Percentiles rank a stretch among this genome's conserved stretches.
Evolutionary conservation across 768 basidiomycete genomes (phyloP).

Genomic region (Lactarius psammicola): DNA sequence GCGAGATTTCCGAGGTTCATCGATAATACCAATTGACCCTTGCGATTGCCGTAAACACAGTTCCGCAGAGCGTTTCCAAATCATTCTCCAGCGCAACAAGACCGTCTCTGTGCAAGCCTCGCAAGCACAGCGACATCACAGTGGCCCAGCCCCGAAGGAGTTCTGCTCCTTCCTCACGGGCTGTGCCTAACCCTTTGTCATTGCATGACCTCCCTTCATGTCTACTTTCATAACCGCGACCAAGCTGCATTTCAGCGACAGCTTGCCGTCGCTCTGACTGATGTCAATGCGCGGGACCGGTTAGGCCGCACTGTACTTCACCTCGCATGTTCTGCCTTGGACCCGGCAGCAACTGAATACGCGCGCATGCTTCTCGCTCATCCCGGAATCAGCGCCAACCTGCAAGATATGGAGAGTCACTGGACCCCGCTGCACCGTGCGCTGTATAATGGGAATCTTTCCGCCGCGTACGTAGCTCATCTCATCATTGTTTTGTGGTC

Average conservation of each 20-base stretch:
- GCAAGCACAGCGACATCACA: background rate
- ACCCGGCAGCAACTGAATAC: constrained; percentile 61
- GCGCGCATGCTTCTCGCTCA: constrained; percentile 73
- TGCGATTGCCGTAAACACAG: background rate
- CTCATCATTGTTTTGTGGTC: background rate
- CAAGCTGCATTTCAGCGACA: constrained; percentile 75
- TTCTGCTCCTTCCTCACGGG: constrained; percentile 9
- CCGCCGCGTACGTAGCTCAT: constrained; percentile 53
- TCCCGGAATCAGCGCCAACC: constrained; percentile 74
- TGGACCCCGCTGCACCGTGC: constrained; percentile 93
- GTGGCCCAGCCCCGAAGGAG: constrained; percentile 2
- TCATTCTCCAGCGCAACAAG: no score
- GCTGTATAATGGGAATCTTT: constrained; percentile 74
- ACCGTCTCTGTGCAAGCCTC: constrained; percentile 3
- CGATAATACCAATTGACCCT: background rate
- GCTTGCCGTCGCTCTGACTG: constrained; percentile 42
- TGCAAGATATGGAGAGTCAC: constrained; percentile 76
- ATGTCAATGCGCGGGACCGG: constrained; percentile 72
- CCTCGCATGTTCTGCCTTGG: constrained; percentile 62
- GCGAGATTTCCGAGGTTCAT: background rate
- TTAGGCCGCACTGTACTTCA: constrained; percentile 81
- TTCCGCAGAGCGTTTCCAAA: background rate
- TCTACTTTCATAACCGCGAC: constrained; percentile 64
- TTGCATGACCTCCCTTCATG: constrained; percentile 83
- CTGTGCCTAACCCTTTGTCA: background rate